These are phyloP conservation scores for Rosa hybrid DNA, from an alignment of 331 rosid species.

Conservation along the genomic window DNA sequence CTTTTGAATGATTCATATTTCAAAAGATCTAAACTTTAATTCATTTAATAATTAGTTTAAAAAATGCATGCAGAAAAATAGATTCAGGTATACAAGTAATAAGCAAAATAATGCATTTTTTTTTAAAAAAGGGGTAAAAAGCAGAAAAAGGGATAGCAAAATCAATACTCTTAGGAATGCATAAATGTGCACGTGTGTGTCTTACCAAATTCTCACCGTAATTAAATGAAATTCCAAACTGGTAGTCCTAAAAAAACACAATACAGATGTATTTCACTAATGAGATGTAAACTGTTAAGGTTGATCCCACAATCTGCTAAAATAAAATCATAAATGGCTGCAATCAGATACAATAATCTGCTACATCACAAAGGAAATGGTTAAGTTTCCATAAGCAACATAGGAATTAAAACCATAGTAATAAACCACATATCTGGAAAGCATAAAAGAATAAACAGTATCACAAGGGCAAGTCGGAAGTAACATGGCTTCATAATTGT, in stretches of 20 bases:
- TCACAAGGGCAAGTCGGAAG: constrained; percentile 46
- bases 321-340: constrained; percentile 16
- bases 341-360: constrained; percentile 26
- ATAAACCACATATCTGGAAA: constrained; percentile 35
- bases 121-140: not conserved
- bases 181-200: not conserved
- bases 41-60: not conserved
- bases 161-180: not conserved
- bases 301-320: not conserved
- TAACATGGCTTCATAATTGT: constrained; percentile 50
- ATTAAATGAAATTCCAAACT: not conserved
- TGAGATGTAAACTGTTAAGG: not conserved
- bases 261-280: not conserved
- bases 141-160: not conserved
- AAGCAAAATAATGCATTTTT: not conserved
- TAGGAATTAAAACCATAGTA: constrained; percentile 33
- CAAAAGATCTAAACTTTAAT: not conserved
- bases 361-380: constrained; percentile 17
- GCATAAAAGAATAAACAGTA: constrained; percentile 28
- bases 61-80: not conserved
- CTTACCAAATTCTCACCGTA: constrained; percentile 15
- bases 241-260: not conserved
- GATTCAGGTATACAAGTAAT: not conserved
- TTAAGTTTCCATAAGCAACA: constrained; percentile 19
- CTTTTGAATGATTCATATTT: not conserved